Conservation (phyloP, 1,139 yeast species). For the Kodamaea plutei region DNA sequence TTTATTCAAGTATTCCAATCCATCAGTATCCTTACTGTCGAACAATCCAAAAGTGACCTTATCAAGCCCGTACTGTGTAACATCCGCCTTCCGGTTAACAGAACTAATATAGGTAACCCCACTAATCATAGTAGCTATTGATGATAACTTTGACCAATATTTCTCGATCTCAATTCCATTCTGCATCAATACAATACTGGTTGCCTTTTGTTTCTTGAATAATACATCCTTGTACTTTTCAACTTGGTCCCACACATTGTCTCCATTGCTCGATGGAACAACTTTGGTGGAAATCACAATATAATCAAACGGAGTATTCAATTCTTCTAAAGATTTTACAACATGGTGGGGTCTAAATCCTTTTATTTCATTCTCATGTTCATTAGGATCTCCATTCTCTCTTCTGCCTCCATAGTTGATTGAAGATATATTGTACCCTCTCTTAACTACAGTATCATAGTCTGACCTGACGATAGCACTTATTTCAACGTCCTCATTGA, state of each 20-base stretch:
- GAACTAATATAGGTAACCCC: conserved; percentile 72
- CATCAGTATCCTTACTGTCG: conserved; percentile 17
- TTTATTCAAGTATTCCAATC: conserved; percentile 27
- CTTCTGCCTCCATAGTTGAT: conserved; percentile 23
- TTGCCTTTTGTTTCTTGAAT: conserved; percentile 13
- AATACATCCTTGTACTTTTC: conserved; percentile 9
- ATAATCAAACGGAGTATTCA: conserved; percentile 28
- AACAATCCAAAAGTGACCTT: conserved; percentile 53
- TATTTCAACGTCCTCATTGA: conserved; percentile 31
- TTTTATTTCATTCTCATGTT: conserved; percentile 14
- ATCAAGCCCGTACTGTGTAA: conserved; percentile 54
- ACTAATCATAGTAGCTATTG: conserved; percentile 34
- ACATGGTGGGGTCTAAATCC: conserved; percentile 26
- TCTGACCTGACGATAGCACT: conserved; percentile 33
- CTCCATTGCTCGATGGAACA: conserved; percentile 22
- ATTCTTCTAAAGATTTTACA: conserved; percentile 21
- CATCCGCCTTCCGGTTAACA: conserved; percentile 49
- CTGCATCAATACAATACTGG: conserved; percentile 62
- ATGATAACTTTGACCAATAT: conserved; percentile 54
- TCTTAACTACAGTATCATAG: conserved; percentile 21
- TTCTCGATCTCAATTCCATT: conserved; percentile 67
- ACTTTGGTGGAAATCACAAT: conserved; percentile 32
- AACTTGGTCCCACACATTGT: conserved; percentile 24
- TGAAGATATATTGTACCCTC: conserved; percentile 30
- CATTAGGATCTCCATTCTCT: conserved; percentile 14